A percentile compares a stretch with the other conserved stretches of the same genome.
phyloP scores from a whole-genome alignment of 306 rosid genomes.

The Cicer cuneatum region DNA sequence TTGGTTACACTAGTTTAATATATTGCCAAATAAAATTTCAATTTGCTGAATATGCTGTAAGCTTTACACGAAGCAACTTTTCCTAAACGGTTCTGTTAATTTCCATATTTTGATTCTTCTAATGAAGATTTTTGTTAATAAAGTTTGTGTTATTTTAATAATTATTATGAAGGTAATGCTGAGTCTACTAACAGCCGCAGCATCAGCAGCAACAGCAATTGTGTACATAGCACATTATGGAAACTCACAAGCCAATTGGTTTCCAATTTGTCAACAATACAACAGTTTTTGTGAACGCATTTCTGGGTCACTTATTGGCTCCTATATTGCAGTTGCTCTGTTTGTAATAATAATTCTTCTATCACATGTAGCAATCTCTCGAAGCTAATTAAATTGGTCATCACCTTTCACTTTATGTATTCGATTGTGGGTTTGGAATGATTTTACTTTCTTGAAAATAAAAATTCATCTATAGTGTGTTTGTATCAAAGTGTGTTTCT shows the following conservation, averaged over 20 bases:
- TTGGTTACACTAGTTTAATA: too few species aligned
- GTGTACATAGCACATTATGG: constrained; percentile 66
- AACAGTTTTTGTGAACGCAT: constrained; percentile 55
- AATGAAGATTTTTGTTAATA: neutral
- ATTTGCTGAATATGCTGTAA: too few species aligned
- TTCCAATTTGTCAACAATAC: constrained; percentile 60
- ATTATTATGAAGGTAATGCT: constrained; percentile 54
- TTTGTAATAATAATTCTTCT: constrained; percentile 52
- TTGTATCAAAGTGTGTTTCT: constrained; percentile 31
- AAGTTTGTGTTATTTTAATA: neutral
- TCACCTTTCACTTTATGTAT: neutral
- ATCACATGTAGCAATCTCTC: constrained; percentile 52
- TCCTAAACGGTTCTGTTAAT: neutral
- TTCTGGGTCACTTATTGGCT: constrained; percentile 63
- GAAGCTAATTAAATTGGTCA: constrained; percentile 41
- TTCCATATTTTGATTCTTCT: neutral
- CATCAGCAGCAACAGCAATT: constrained; percentile 64
- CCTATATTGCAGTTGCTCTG: constrained; percentile 49
- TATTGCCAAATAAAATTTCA: too few species aligned
- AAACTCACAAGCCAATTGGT: constrained; percentile 59
- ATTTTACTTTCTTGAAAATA: neutral
- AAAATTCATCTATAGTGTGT: neutral
- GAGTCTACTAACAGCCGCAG: constrained; percentile 58
- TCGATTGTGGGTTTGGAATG: neutral
- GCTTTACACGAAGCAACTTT: neutral